Evolutionary conservation across 164 flowering plant species (phyloP).

Genomic region (Tetrastigma voinierianum): DNA sequence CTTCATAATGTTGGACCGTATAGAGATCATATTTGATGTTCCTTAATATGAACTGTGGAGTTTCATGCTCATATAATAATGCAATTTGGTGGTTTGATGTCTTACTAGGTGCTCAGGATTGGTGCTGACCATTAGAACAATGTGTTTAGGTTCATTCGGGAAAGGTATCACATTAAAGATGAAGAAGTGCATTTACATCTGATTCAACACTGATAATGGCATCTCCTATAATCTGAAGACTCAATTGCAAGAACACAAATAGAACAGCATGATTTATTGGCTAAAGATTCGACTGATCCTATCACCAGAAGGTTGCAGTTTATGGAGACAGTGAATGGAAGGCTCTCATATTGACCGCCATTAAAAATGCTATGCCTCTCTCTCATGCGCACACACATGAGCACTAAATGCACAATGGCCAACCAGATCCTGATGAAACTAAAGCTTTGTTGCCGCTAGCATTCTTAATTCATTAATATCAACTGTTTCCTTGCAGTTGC

Average conservation of each 20-base stretch:
- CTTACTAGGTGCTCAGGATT: constrained; percentile 48
- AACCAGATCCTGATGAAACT: not conserved
- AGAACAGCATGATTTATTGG: constrained; percentile 9
- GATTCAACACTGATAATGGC: constrained; percentile 61
- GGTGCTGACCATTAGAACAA: constrained; percentile 99
- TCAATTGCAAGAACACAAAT: constrained; percentile 17
- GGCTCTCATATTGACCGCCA: constrained; percentile 48
- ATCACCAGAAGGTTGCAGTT: constrained; percentile 78
- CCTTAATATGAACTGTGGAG: not conserved
- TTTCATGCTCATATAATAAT: not conserved
- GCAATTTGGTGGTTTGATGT: constrained; percentile 12
- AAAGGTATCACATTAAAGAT: constrained; percentile 47
- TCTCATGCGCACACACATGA: not conserved
- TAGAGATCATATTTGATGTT: not conserved
- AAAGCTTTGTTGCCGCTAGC: not conserved
- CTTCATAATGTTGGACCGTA: not conserved
- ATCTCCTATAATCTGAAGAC: constrained; percentile 54
- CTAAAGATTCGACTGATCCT: constrained; percentile 37
- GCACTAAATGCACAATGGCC: no score
- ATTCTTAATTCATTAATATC: constrained; percentile 2
- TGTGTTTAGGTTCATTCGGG: constrained; percentile 85
- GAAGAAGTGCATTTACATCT: constrained; percentile 65
- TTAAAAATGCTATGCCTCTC: constrained; percentile 44
- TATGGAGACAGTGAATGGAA: constrained; percentile 87
- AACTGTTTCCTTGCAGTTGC: constrained; percentile 52